These are phyloP conservation scores for Microcyclospora pomicola DNA, from an alignment of 2,329 filamentous ascomycete genomes.

Conservation along the genomic window DNA sequence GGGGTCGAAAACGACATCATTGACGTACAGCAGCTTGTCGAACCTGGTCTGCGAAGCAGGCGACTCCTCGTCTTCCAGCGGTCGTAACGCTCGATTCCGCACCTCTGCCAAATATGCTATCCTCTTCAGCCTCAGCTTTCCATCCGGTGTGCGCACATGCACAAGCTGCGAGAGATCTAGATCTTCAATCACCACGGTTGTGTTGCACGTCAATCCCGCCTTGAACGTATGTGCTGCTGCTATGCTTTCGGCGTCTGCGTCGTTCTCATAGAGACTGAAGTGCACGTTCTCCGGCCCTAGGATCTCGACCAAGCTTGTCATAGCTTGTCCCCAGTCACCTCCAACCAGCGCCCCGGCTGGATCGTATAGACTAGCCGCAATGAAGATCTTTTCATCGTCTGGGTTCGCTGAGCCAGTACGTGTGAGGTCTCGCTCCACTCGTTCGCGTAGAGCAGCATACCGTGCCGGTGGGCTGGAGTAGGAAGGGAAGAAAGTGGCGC, in stretches of 20 bases:
- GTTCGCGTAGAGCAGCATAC: conserved; percentile 32
- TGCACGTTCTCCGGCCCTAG: conserved; percentile 56
- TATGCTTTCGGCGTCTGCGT: conserved; percentile 44
- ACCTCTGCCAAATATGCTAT: conserved; percentile 60
- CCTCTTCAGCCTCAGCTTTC: conserved; percentile 52
- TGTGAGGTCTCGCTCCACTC: conserved; percentile 14
- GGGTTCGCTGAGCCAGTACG: conserved; percentile 34
- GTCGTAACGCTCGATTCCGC: conserved; percentile 54
- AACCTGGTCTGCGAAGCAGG: conserved; percentile 28
- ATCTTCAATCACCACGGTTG: conserved; percentile 44
- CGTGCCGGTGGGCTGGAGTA: conserved; percentile 42
- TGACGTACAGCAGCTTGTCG: conserved; percentile 47
- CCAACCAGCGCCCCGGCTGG: conserved; percentile 43
- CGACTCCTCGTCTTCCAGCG: conserved; percentile 42
- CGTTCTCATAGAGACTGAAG: conserved; percentile 61
- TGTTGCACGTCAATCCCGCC: conserved; percentile 31
- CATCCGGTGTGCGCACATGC: conserved; percentile 48
- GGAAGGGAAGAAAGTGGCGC: conserved; percentile 40
- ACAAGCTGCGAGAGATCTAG: conserved; percentile 44
- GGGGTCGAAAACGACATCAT: conserved; percentile 53
- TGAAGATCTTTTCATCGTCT: conserved; percentile 54
- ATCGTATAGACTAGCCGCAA: conserved; percentile 59
- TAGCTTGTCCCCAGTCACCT: conserved; percentile 49
- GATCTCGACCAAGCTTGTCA: conserved; percentile 49
- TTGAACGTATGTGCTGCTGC: conserved; percentile 42